phyloP scores from a whole-genome alignment of 1,284 basidiomycete species.

The Pyrrhoderma lamaoense region DNA sequence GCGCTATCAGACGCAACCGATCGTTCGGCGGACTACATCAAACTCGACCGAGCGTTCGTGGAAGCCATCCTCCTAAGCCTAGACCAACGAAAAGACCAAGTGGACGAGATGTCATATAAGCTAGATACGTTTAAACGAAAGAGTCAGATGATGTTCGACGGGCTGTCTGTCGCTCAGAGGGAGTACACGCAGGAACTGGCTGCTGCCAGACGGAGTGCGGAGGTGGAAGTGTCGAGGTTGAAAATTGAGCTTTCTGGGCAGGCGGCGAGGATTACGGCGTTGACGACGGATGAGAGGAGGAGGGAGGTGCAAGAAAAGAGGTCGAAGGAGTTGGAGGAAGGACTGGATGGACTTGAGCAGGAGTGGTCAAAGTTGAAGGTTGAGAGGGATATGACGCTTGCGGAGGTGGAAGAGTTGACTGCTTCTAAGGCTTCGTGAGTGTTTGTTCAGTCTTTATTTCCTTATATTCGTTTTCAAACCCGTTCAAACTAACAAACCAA shows the following conservation, averaged over 20 bases:
- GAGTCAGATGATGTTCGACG: constrained; percentile 88
- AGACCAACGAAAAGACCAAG: constrained; percentile 59
- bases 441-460: constrained; percentile 4
- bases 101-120: constrained; percentile 62
- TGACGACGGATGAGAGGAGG: constrained; percentile 71
- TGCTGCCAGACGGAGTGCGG: constrained; percentile 79
- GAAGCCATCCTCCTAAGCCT: constrained; percentile 67
- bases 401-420: constrained; percentile 88
- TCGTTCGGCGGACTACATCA: constrained; percentile 55
- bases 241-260: constrained; percentile 85
- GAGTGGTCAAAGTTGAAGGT: constrained; percentile 83
- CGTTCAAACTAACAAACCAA: too few species aligned
- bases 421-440: constrained; percentile 56
- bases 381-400: constrained; percentile 86
- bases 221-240: constrained; percentile 83
- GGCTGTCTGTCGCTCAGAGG: constrained; percentile 83
- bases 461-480: too few species aligned
- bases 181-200: constrained; percentile 91
- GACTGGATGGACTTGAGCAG: constrained; percentile 72
- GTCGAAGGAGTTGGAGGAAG: constrained; percentile 73
- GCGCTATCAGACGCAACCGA: constrained; percentile 58
- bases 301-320: constrained; percentile 75
- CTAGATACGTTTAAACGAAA: constrained; percentile 85
- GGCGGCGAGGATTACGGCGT: constrained; percentile 74
- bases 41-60: constrained; percentile 69